phyloP scores from a whole-genome alignment of 345 rosid genomes.

The Gossypium herbaceum region DNA sequence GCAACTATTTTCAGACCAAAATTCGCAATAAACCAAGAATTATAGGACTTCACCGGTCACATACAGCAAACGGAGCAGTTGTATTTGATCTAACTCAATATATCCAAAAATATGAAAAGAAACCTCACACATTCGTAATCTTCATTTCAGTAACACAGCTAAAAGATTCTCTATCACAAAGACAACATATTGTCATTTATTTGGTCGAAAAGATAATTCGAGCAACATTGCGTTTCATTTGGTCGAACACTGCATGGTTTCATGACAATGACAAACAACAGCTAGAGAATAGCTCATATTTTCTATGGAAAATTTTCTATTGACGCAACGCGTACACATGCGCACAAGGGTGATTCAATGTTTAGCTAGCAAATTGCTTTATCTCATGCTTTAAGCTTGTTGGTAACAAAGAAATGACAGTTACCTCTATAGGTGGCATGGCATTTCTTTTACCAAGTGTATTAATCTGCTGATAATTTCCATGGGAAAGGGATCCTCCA shows the following conservation, averaged over 20 bases:
- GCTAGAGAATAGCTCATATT: background rate
- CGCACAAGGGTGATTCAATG: background rate
- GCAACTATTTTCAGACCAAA: background rate
- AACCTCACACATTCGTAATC: background rate
- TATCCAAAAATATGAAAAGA: background rate
- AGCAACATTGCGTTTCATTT: background rate
- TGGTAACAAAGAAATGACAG: background rate
- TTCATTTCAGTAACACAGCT: background rate
- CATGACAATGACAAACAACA: background rate
- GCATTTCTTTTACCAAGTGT: conserved; percentile 22
- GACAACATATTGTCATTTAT: background rate
- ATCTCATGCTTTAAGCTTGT: background rate
- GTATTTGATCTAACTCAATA: background rate
- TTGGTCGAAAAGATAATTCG: background rate
- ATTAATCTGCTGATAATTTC: conserved; percentile 23
- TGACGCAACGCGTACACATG: background rate
- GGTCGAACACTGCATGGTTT: background rate
- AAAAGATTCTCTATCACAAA: background rate
- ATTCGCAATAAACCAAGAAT: conserved; percentile 1
- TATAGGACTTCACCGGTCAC: background rate
- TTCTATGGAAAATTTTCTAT: background rate
- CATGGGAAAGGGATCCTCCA: conserved; percentile 24
- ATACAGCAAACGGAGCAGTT: background rate
- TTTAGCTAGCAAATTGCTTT: background rate
- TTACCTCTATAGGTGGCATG: conserved; percentile 53